Evolutionary conservation across 2,329 filamentous ascomycete genomes (phyloP), one percentile per base, ranked within the genome.

Genomic region (Periconia sp.): DNA sequence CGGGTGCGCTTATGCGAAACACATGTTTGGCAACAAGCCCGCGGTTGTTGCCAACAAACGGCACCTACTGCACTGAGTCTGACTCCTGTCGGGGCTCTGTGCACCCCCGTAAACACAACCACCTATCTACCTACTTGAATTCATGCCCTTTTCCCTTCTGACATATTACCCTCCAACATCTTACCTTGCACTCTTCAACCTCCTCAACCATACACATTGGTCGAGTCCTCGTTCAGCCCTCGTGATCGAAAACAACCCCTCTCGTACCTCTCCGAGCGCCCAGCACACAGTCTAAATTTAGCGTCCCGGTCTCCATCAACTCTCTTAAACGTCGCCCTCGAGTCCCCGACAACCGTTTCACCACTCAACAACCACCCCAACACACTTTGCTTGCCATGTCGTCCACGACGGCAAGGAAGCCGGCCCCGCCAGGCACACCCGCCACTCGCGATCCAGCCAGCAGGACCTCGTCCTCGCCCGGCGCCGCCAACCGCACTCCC

Each of bases 341-440:
- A 42, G 33, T 14, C 10, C n/a, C 33, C 10, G 33, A 37, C 33
- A 37, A 8, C 18, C 18, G 43, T 23, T 30, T 31, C 31, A 40
- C 42, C 41, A 40, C 41, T 42, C 47, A 18, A n/a, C 42, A 43
- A 53, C 54, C 49, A 43, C 50, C 47, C 45, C 30, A 50, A 57
- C 47, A 49, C 37, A 18, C 49, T 19, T 50, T 31, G 30, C 47
- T 55, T 55, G 54, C 19, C 55, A 72, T 73, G 70, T 71, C 71
- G 47, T 64, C 72, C 18, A 64, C 71, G 42, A 61, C 69, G 52
- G 63, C 69, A 56, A 70, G 64, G 57, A 75, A 75, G 61, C 64
- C 70, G 35, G 68, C 71, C 9, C 59, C 66, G 54, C 57, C 69
- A 33, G 71, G 69, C 59, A 66, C 69, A 17, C 61, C 68, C 42